Evolutionary conservation across 768 basidiomycete species (phyloP), one percentile per base, ranked within the genome.

Genomic region (Termitomyces sp.): DNA sequence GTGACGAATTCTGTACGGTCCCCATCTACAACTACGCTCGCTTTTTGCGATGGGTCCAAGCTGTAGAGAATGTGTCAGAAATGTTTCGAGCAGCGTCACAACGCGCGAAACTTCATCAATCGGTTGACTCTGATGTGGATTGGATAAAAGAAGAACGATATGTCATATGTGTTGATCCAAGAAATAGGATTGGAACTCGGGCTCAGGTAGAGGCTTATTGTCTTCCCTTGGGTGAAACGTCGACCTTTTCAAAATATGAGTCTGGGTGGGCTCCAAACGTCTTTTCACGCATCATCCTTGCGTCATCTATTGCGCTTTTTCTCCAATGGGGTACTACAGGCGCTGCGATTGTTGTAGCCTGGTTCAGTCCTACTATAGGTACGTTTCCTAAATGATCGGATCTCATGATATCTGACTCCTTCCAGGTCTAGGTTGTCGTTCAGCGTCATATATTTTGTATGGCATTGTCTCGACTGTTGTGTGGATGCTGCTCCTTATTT

Each of bases 11-110:
- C 18, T 62, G 61, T 39, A 61, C 64, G 0, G 50, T 64, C 6
- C 68, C 70, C 7, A 66, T 69, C 15, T 70, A 62, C 54, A 69
- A 69, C 56, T 71, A 71, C 36, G 62, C 70, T 0, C 66, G 67
- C 12, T 63, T 68, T 31, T 27, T 69, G 11, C 52, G 65, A 6
- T 71, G 68, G 70, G 58, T 58, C 4, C 57, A 68, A 20, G 62
- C 63, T 1, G 68, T 68, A 11, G 65, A 67, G 40, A 23, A 57
- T 1, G 60, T 66, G 5, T 59, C 56, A 7, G 54, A 58, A 27
- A 62, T 61, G 16, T 69, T 70, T 40, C 58, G 56, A 18, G 58
- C 60, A 29, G 65, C 66, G 6, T 60, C 63, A 25, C 53, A 63
- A 16, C 45, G 45, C 7, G 60, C 61, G 2, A 31, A 56, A 18